phyloP scores from a whole-genome alignment of 441 rosid species.

The Populus hybrid region DNA sequence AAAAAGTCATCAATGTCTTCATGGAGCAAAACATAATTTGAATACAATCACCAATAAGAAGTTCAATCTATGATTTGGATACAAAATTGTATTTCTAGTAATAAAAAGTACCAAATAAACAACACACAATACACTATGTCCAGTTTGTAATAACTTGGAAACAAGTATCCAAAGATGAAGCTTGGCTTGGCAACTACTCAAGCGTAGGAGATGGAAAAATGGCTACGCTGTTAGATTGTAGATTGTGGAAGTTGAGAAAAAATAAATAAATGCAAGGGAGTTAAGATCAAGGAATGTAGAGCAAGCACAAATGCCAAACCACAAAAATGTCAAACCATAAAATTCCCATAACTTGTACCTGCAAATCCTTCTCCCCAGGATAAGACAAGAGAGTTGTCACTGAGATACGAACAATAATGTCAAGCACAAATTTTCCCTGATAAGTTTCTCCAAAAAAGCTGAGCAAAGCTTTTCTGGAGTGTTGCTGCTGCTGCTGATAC shows the following conservation, averaged over 20 bases:
- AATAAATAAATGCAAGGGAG: not conserved
- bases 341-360: constrained; percentile 44
- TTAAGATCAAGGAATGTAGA: not conserved
- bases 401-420: constrained; percentile 76
- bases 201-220: not conserved
- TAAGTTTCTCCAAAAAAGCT: constrained; percentile 75
- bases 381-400: constrained; percentile 75
- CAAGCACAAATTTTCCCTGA: constrained; percentile 81
- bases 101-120: not conserved
- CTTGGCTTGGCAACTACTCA: not conserved
- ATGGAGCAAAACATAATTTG: not conserved
- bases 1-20: not conserved
- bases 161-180: not conserved
- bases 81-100: not conserved
- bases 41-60: not conserved
- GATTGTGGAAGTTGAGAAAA: not conserved
- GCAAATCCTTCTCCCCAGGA: constrained; percentile 96
- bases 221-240: not conserved
- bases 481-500: constrained; percentile 47
- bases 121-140: not conserved
- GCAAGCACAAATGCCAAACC: not conserved
- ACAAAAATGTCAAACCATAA: constrained; percentile 3
- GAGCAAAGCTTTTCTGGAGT: constrained; percentile 56
- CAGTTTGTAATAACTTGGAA: not conserved
- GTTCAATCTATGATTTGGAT: not conserved